These are phyloP conservation scores for Phaeoacremonium minimum DNA, from an alignment of 2,329 filamentous ascomycete species.

Conservation along the genomic window DNA sequence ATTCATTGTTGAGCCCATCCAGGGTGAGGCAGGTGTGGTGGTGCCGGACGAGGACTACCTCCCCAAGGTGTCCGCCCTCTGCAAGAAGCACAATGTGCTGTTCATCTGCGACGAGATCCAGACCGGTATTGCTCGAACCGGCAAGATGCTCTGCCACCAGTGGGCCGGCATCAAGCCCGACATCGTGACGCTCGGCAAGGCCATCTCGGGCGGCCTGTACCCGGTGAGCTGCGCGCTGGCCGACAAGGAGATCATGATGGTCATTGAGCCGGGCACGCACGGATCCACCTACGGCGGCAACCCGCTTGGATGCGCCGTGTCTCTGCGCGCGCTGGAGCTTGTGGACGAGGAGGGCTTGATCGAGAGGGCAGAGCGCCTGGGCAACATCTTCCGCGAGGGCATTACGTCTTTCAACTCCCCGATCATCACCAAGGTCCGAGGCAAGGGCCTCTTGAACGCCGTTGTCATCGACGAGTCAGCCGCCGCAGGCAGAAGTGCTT, in stretches of 20 bases:
- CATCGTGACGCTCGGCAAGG: constrained; percentile 91
- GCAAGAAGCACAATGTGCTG: constrained; percentile 91
- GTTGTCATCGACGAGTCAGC: constrained; percentile 91
- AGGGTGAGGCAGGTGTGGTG: constrained; percentile 95
- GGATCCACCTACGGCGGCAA: constrained; percentile 99
- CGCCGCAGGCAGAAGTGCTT: constrained; percentile 81
- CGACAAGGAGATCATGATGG: constrained; percentile 88
- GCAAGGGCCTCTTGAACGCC: constrained; percentile 92
- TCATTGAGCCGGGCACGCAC: constrained; percentile 92
- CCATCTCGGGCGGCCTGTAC: constrained; percentile 97
- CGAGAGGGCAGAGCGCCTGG: constrained; percentile 74
- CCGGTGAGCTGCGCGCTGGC: constrained; percentile 93
- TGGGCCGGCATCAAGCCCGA: constrained; percentile 96
- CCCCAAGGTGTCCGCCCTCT: constrained; percentile 72
- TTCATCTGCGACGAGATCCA: constrained; percentile 99
- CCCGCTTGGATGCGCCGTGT: constrained; percentile 90
- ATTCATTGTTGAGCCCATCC: constrained; percentile 93
- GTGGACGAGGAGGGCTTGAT: constrained; percentile 89
- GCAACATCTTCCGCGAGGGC: constrained; percentile 77
- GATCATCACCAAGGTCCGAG: constrained; percentile 77
- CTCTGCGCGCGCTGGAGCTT: constrained; percentile 90
- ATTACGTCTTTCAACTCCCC: constrained; percentile 72
- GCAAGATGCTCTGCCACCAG: constrained; percentile 88
- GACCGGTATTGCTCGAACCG: constrained; percentile 93
- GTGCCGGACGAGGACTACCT: constrained; percentile 92